Conservation (phyloP, 768 basidiomycete species). For the Kwoniella heveanensis region DNA sequence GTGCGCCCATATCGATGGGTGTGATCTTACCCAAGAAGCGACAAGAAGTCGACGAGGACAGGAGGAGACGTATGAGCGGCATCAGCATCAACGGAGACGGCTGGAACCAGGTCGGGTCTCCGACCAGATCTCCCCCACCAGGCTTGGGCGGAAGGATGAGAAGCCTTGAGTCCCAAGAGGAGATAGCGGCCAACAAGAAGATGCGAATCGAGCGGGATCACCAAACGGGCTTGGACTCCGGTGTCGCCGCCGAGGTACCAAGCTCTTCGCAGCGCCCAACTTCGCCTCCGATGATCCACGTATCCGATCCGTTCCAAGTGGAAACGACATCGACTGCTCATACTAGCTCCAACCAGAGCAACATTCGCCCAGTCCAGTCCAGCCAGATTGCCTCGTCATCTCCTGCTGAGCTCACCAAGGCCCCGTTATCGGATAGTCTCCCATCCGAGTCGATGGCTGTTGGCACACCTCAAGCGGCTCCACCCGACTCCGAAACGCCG, state of each 20-base stretch:
- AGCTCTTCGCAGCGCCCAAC: background rate
- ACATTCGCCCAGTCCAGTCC: too few species aligned
- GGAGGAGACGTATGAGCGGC: slow-evolving; percentile 29
- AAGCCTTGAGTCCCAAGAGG: slow-evolving; percentile 20
- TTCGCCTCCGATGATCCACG: background rate
- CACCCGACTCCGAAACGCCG: too few species aligned
- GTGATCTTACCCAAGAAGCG: slow-evolving; percentile 44
- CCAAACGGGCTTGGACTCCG: background rate
- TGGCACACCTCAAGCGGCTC: too few species aligned
- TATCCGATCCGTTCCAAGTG: background rate
- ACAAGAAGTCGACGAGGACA: slow-evolving; percentile 32
- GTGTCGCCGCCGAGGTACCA: background rate
- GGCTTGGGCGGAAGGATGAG: slow-evolving; percentile 15
- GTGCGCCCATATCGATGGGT: slow-evolving; percentile 5
- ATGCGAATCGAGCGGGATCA: slow-evolving; percentile 8
- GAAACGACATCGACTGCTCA: too few species aligned
- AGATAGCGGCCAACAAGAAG: slow-evolving; percentile 17
- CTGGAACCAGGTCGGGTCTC: slow-evolving; percentile 10
- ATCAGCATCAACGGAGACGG: slow-evolving; percentile 10
- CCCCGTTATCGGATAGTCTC: too few species aligned
- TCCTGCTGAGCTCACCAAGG: too few species aligned
- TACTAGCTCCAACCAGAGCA: too few species aligned
- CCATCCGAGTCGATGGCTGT: too few species aligned
- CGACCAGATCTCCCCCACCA: slow-evolving; percentile 20
- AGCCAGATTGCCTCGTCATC: too few species aligned